phyloP scores from a whole-genome alignment of 306 rosid species.

The Castanea mollissima region DNA sequence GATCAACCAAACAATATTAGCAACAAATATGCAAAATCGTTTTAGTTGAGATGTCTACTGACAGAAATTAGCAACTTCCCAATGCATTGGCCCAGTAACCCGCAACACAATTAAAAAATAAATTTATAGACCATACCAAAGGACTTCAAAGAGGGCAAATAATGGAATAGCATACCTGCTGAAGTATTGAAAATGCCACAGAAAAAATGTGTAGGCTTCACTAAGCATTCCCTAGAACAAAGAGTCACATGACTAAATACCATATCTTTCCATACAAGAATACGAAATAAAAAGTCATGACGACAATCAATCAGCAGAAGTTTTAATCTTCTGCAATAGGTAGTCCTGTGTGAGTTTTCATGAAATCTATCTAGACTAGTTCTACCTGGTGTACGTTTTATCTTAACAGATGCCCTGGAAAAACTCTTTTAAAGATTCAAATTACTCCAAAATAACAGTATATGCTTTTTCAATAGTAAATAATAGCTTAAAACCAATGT shows the following conservation, averaged over 20 bases:
- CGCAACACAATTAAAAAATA: slow-evolving; percentile 30
- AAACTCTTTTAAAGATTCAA: not conserved
- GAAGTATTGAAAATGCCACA: slow-evolving; percentile 92
- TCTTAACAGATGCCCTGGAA: not conserved
- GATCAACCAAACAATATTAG: not conserved
- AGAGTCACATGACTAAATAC: slow-evolving; percentile 7
- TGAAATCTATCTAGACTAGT: not conserved
- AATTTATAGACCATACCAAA: slow-evolving; percentile 14
- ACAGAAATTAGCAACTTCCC: slow-evolving; percentile 96
- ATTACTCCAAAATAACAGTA: not conserved
- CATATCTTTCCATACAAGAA: not conserved
- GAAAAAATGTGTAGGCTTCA: slow-evolving; percentile 93
- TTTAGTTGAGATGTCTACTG: slow-evolving; percentile 49
- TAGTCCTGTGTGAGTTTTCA: not conserved
- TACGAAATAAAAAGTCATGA: not conserved
- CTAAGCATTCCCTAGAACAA: slow-evolving; percentile 86
- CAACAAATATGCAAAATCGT: slow-evolving; percentile 14
- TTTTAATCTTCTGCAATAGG: not conserved
- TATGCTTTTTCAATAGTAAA: not conserved
- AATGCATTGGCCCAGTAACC: slow-evolving; percentile 99
- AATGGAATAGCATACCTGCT: slow-evolving; percentile 63
- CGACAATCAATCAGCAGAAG: not conserved
- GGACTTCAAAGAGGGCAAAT: slow-evolving; percentile 7
- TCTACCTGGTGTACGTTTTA: not conserved
- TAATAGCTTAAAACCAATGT: not conserved